Evolutionary conservation across 805 yeast species (phyloP), one percentile per base, ranked within the genome.

Genomic region (Yamadazyma philogaea): DNA sequence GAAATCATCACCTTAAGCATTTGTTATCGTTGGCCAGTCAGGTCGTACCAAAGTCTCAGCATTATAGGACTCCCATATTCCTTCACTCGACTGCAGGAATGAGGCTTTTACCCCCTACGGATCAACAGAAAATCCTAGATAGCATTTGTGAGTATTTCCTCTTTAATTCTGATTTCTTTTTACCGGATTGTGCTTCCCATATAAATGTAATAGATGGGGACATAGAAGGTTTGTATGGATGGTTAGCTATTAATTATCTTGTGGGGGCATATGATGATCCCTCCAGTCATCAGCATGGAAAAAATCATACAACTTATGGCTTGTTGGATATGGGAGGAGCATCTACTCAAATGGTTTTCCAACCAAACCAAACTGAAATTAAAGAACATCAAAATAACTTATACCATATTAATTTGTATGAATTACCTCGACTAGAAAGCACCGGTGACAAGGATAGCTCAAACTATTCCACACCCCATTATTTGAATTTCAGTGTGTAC

Each of bases 21-120:
- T 56, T 83, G n/a, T 60, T 82, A 30, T 59, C 69, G 2, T 61
- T 71, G 20, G 77, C 82, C 6, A 60, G 71, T 38, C 58, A 69
- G 7, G 64, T 78, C 6, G 74, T 83, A 1, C 90, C 90, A 12
- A 63, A 66, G 40, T 75, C 78, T 14, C 86, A 81, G 54, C 81
- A 77, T 39, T 53, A 53, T 7, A 55, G 87, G 37, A 83, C 90
- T 0, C 90, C 90, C 0, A 68, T 83, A 0, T 82, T 80, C 49
- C 56, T 83, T 6, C 87, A 82, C 57, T 80, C 86, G 0, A 82
- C 88, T 0, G 88, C 84, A 0, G 87, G 87, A 0, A 74, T 82
- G 79, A 60, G 87, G 34, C 56, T 78, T 11, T 60, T 82, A 32
- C 72, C 70, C 16, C 84, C 82, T 1, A 63, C 68, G 10, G 75